Evolutionary conservation across 2,329 filamentous ascomycete species (phyloP), one percentile per base, ranked within the genome.

Genomic region (Trichoderma sp.): DNA sequence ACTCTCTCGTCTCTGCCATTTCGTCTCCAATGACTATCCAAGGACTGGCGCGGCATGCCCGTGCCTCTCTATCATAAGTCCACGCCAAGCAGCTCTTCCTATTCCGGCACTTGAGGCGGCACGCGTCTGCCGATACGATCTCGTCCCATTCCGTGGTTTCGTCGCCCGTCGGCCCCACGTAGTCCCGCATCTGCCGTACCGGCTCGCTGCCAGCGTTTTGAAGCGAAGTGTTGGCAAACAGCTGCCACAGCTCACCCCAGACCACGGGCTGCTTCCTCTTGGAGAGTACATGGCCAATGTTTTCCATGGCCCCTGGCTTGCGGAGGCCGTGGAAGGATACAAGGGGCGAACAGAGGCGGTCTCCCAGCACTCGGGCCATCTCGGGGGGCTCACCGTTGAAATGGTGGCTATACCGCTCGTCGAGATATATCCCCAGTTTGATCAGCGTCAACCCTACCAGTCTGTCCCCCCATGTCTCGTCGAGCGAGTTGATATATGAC

Each of bases 311-410:
- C 11, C 79, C 78, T 5, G 79, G 79, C 40, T 80, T 75, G 53
- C 82, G 80, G 11, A 87, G 78, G 33, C 81, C 83, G 74, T 88
- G 86, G 73, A 88, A 87, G 11, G 84, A 85, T 4, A 87, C 74
- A 4, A 88, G 75, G n/a, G 85, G 86, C 52, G 85, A 78, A 73
- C 86, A 88, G 74, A 86, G 81, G 7, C 84, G 78, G 73, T 87
- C 85, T 3, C 76, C 74, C 72, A 80, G 80, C 74, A 88, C 82
- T 58, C 83, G 82, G 62, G 84, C 85, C 73, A 82, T 79, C 71
- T 77, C 75, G 0, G 86, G 86, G 24, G 79, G 76, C 73, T 87
- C 86, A 59, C 86, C 86, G 74, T 87, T 88, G 77, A 88, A 88
- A 70, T 86, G 77, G 60, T 83, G 83, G 68, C 81, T 81, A 76